These are phyloP conservation scores for Amphichorda felina DNA, from an alignment of 2,329 filamentous ascomycete species.

Conservation along the genomic window DNA sequence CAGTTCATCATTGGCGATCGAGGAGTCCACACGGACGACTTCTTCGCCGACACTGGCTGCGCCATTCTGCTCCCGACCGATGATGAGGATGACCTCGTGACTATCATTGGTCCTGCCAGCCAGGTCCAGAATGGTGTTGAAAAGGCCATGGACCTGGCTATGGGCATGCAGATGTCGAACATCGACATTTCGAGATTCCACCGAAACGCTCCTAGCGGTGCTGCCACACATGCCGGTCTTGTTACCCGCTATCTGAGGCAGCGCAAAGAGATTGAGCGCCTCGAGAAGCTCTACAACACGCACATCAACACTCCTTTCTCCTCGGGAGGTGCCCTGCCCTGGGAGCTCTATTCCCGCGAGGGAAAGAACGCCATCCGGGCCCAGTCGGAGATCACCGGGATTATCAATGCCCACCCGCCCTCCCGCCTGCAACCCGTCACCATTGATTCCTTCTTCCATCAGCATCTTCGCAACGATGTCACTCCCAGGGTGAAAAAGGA, in stretches of 20 bases:
- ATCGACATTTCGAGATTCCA: constrained; percentile 77
- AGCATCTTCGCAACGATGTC: constrained; percentile 55
- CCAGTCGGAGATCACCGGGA: constrained; percentile 60
- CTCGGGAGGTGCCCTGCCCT: constrained; percentile 58
- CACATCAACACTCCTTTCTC: constrained; percentile 73
- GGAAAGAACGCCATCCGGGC: constrained; percentile 72
- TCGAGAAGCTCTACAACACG: constrained; percentile 72
- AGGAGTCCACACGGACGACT: constrained; percentile 70
- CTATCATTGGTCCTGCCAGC: constrained; percentile 69
- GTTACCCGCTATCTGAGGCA: constrained; percentile 81
- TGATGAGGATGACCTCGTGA: constrained; percentile 72
- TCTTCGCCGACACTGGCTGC: constrained; percentile 85
- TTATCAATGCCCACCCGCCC: constrained; percentile 64
- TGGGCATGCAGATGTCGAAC: constrained; percentile 73
- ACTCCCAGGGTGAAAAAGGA: constrained; percentile 52
- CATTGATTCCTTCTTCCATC: constrained; percentile 71
- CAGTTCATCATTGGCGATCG: constrained; percentile 89
- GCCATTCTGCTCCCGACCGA: constrained; percentile 69
- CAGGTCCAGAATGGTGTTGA: constrained; percentile 66
- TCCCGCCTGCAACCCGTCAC: constrained; percentile 54
- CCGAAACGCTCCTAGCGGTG: constrained; percentile 57
- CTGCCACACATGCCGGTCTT: constrained; percentile 69
- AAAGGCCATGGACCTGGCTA: constrained; percentile 78
- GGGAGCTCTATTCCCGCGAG: constrained; percentile 82
- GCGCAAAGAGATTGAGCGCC: constrained; percentile 66